A percentile compares a stretch with the other conserved stretches of the same genome.
phyloP scores from a whole-genome alignment of 75 land plant species.

The Ceratopteris richardii region DNA sequence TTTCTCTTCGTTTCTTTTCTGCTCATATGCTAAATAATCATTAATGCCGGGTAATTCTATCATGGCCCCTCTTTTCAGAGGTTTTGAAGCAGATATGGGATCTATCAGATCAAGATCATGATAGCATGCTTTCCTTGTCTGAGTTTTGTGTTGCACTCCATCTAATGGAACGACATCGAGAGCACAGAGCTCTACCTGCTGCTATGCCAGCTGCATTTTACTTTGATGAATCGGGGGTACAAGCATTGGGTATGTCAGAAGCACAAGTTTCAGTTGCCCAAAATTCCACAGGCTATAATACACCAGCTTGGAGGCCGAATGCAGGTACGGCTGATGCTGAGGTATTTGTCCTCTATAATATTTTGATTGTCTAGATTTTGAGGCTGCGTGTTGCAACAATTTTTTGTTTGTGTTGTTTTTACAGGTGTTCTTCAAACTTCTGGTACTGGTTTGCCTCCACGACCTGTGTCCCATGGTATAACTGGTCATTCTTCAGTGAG shows the following conservation, averaged over 20 bases:
- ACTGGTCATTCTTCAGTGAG: constrained; percentile 2
- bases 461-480: constrained; percentile 8
- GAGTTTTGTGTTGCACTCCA: constrained; percentile 90
- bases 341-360: neutral
- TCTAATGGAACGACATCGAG: constrained; percentile 85
- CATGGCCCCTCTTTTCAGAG: constrained; percentile 52
- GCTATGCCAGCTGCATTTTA: constrained; percentile 52
- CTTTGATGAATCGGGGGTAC: constrained; percentile 49
- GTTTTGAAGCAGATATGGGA: constrained; percentile 97
- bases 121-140: constrained; percentile 83
- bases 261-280: constrained; percentile 28
- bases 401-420: constrained; percentile 1
- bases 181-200: constrained; percentile 68
- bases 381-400: neutral
- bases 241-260: constrained; percentile 17
- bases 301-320: constrained; percentile 36
- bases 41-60: too few species aligned
- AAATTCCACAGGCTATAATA: constrained; percentile 29
- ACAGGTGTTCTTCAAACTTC: constrained; percentile 11
- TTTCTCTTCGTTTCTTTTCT: neutral
- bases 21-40: neutral
- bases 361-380: too few species aligned
- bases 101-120: constrained; percentile 87
- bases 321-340: constrained; percentile 27
- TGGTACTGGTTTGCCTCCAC: constrained; percentile 11